These are phyloP conservation scores for Daedaleopsis sinensis DNA, from an alignment of 768 basidiomycete genomes.

Conservation along the genomic window DNA sequence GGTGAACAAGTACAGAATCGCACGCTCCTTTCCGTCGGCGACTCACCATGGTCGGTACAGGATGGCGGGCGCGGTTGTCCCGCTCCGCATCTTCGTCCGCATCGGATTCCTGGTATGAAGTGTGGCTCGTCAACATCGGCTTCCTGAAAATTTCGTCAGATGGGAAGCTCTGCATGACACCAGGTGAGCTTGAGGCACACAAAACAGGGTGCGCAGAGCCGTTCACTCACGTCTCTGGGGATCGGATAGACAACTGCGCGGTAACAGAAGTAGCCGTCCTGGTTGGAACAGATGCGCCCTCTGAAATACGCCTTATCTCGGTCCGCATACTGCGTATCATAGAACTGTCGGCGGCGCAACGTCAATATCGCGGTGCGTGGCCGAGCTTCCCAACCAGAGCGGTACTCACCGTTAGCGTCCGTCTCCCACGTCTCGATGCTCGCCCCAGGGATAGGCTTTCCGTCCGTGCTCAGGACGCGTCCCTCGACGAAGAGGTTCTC, in stretches of 20 bases:
- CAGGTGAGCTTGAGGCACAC: constrained; percentile 1
- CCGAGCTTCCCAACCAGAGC: neutral
- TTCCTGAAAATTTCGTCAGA: no score
- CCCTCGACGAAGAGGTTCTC: constrained; percentile 85
- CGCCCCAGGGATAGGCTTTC: constrained; percentile 65
- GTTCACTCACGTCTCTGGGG: constrained; percentile 58
- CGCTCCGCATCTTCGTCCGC: no score
- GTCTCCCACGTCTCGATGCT: constrained; percentile 87
- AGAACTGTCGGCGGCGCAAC: constrained; percentile 27
- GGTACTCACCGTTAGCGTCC: constrained; percentile 55
- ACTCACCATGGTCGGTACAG: no score
- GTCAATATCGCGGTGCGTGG: neutral
- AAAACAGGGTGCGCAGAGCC: neutral
- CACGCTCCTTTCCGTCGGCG: no score
- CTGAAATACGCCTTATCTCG: constrained; percentile 70
- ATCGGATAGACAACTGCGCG: constrained; percentile 83
- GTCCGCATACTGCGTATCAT: constrained; percentile 55
- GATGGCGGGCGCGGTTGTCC: no score
- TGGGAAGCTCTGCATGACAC: constrained; percentile 52
- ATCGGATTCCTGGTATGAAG: no score
- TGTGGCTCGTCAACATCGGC: no score
- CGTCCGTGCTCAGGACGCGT: constrained; percentile 57
- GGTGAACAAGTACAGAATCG: no score
- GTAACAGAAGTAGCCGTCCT: constrained; percentile 69
- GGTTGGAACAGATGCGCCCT: constrained; percentile 59